Percentiles rank a stretch among this genome's conserved stretches.
Evolutionary conservation across 495 filamentous ascomycete species (phyloP).

Genomic region (Penicillium paradoxum): DNA sequence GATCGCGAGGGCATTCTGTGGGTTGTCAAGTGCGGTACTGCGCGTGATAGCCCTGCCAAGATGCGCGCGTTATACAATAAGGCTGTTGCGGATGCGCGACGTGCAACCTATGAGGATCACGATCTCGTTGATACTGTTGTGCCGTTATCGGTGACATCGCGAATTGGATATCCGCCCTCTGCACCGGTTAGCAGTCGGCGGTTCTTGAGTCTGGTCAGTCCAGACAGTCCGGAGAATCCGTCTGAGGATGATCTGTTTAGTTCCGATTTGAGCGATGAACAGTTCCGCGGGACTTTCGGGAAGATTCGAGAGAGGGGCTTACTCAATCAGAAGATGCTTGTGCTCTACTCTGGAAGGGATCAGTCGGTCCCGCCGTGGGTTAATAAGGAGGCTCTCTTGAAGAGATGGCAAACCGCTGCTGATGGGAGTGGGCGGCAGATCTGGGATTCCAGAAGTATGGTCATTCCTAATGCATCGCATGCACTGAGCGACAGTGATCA

Average conservation of each 20-base stretch:
- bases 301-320: conserved; percentile 46
- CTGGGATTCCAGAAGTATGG: conserved; percentile 39
- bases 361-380: conserved; percentile 59
- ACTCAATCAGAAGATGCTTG: conserved; percentile 41
- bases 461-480: conserved; percentile 45
- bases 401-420: conserved; percentile 59
- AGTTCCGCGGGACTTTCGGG: conserved; percentile 60
- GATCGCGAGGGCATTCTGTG: conserved; percentile 66
- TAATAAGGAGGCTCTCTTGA: conserved; percentile 59
- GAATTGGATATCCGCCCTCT: conserved; percentile 31
- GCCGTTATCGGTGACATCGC: conserved; percentile 30
- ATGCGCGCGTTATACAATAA: conserved; percentile 29
- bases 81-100: conserved; percentile 21
- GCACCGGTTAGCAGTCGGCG: conserved; percentile 59
- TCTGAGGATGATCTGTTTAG: conserved; percentile 87
- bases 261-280: conserved; percentile 60
- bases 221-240: conserved; percentile 41
- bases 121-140: conserved; percentile 29
- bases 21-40: conserved; percentile 30
- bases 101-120: conserved; percentile 17
- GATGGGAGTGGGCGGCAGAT: conserved; percentile 20
- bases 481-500: conserved; percentile 44
- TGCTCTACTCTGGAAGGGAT: conserved; percentile 66
- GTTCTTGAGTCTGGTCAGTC: conserved; percentile 60
- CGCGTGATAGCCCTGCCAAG: conserved; percentile 23